Evolutionary conservation across 169 alveolate species (phyloP), one percentile per base, ranked within the genome.

Genomic region (Blepharisma undulans): DNA sequence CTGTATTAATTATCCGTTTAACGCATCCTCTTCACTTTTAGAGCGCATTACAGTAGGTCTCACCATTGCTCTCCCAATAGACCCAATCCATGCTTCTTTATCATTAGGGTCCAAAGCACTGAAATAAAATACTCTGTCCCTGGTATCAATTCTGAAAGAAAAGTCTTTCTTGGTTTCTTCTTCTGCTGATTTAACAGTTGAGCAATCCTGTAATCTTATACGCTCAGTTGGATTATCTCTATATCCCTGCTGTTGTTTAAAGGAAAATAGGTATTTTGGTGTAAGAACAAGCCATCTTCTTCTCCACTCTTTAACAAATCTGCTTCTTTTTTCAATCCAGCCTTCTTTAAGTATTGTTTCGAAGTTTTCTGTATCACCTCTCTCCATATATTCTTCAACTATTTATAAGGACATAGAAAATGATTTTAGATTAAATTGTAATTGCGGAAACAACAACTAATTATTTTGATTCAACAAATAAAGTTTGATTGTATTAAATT

Each of bases 211-310:
- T 30, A 97, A 78, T 72, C 87, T 85, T 59, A 97, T 79, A 33
- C 80, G 91, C 88, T 97, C 97, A 3, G 97, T 94, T 18, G 98
- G 96, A 36, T 77, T 88, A 61, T 96, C 36, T 84, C 86, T 21
- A 93, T 91, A 82, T 71, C 84, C 76, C 61, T 77, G 96, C 61
- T 92, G 92, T 2, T 91, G 85, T 88, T 94, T 95, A 91, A 93
- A 97, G 59, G 97, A 95, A 92, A 94, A 95, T 6, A 97, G 91
- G 91, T 93, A 84, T 87, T 92, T 89, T 16, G 96, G 91, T 10
- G 98, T 97, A 61, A 97, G 91, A 6, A 97, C 98, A 18, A 95
- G 91, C 98, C 98, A 96, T 61, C 98, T 85, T 71, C 96, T 76
- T 34, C 98, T 95, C 98, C 98, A 97, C 66, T 95, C 97, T 88